Conservation (phyloP, 805 yeast genomes). For the Candida vaughaniae region DNA sequence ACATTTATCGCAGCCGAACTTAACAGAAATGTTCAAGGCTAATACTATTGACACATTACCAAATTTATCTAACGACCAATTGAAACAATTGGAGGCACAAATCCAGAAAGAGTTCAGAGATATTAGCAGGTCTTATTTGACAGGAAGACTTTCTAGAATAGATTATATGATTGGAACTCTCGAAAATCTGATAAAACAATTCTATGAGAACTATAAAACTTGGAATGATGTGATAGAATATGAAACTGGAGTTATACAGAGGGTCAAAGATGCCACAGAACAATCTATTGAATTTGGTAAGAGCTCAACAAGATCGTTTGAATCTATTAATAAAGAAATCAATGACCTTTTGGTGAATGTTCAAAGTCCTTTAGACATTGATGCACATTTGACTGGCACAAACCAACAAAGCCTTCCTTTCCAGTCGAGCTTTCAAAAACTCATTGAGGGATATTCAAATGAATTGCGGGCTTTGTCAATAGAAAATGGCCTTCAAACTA, state of each 20-base stretch:
- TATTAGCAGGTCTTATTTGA: slow-evolving; percentile 8
- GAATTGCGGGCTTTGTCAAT: slow-evolving; percentile 24
- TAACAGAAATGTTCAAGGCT: too few relatives aligned
- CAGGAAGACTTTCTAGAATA: slow-evolving; percentile 11
- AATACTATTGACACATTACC: slow-evolving; percentile 9
- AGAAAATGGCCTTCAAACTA: slow-evolving; percentile 30
- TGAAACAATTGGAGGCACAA: slow-evolving; percentile 9
- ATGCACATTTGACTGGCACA: slow-evolving; percentile 21
- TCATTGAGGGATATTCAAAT: slow-evolving; percentile 15
- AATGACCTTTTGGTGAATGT: slow-evolving; percentile 25
- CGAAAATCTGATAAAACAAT: slow-evolving; percentile 6
- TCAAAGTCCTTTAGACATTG: slow-evolving; percentile 36
- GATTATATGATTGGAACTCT: slow-evolving; percentile 7
- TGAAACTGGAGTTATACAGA: slow-evolving; percentile 35
- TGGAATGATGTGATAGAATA: slow-evolving; percentile 25
- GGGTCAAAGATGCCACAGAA: slow-evolving; percentile 32
- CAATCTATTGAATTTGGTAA: slow-evolving; percentile 20
- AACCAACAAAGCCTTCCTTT: slow-evolving; percentile 6
- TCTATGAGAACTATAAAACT: slow-evolving; percentile 8
- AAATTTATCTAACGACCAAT: slow-evolving; percentile 5
- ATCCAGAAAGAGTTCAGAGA: slow-evolving; percentile 12
- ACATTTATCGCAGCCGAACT: too few relatives aligned
- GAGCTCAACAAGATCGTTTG: slow-evolving; percentile 14
- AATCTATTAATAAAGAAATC: slow-evolving; percentile 33
- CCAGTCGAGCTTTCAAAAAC: slow-evolving; percentile 1